Base-by-base conservation (phyloP, 345 rosid genomes). In the Jatropha curcas region DNA sequence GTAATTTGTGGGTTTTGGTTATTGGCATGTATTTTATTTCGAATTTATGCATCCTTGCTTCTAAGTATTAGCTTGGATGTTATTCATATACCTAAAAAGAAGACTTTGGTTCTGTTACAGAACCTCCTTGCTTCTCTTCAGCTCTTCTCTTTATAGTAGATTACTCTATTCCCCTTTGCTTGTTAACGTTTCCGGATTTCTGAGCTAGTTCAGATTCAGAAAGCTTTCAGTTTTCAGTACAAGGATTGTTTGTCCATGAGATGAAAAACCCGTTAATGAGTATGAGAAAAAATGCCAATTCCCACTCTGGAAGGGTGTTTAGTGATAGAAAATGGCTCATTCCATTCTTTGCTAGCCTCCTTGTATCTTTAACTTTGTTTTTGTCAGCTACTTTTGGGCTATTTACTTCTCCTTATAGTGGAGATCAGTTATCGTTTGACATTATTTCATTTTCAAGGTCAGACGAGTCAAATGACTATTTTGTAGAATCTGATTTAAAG, bases 301-400 rank as follows among this genome's bases (percentile, higher is more conserved):
- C 82, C 24, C 89, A 89, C 83, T 67, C 91, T 45, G 90, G 85
- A 70, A 89, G 91, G 81, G 74, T 82, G 63, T 90, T 86, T 62
- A 78, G 88, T 75, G 94, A 95, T 74, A 87, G 89, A 70, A 88
- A 86, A 82, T 95, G 99, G 98, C 83, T 89, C 30, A 67, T 89
- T 48, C 97, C 96, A 12, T 95, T 89, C 77, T 76, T 88, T 46
- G 88, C 94, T 1, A 92, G 97, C 88, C 77, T 92, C 76, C 85
- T 95, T 5, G 89, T 88, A 24, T 87, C 87, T 4, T 70, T 89
- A 72, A 89, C 89, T 74, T 82, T 95, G 75, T 68, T 90, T 13
- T 57, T 87, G 76, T 86, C 85, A 27, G 62, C 83, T 50, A 53
- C 76, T 71, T 85, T 83, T 69, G 78, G 84, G 76, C 56, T 68